Evolutionary conservation across 768 basidiomycete species (phyloP).

Genomic region (Agaricus subrufescens): DNA sequence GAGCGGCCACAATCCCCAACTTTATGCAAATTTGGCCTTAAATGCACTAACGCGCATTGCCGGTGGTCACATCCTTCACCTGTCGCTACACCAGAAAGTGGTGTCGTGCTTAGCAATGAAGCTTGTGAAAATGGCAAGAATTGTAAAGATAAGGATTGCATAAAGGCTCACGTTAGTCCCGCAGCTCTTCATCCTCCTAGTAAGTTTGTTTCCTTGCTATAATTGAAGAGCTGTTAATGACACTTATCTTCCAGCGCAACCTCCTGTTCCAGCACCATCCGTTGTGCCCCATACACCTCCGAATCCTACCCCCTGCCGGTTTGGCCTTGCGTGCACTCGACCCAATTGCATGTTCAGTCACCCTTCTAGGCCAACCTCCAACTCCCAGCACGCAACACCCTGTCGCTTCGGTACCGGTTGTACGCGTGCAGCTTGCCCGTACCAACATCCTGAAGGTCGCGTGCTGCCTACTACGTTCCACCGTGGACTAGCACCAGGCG

Average conservation of each 20-base stretch:
- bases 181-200: conserved; percentile 68
- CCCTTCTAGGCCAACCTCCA: conserved; percentile 36
- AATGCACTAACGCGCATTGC: conserved; percentile 88
- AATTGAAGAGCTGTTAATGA: conserved; percentile 12
- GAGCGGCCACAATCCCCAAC: conserved; percentile 83
- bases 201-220: conserved; percentile 23
- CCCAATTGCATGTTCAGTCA: conserved; percentile 67
- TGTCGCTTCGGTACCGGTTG: conserved; percentile 87
- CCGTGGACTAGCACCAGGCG: conserved; percentile 60
- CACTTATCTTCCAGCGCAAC: conserved; percentile 15
- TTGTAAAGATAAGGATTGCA: conserved; percentile 93
- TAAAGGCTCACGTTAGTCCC: conserved; percentile 87
- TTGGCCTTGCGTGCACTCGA: conserved; percentile 67
- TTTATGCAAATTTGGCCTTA: conserved; percentile 89
- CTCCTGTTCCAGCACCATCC: conserved; percentile 10
- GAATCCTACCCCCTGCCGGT: conserved; percentile 51
- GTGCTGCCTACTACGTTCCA: conserved; percentile 79
- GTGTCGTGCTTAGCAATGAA: conserved; percentile 91
- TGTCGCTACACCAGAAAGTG: conserved; percentile 93
- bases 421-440: conserved; percentile 83
- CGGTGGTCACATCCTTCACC: conserved; percentile 94
- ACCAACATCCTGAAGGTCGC: conserved; percentile 86
- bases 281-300: conserved; percentile 24
- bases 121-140: conserved; percentile 84
- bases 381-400: conserved; percentile 38